Evolutionary conservation across 2,329 filamentous ascomycete species (phyloP), one percentile per base, ranked within the genome.

Genomic region (Aspergillus sp.): DNA sequence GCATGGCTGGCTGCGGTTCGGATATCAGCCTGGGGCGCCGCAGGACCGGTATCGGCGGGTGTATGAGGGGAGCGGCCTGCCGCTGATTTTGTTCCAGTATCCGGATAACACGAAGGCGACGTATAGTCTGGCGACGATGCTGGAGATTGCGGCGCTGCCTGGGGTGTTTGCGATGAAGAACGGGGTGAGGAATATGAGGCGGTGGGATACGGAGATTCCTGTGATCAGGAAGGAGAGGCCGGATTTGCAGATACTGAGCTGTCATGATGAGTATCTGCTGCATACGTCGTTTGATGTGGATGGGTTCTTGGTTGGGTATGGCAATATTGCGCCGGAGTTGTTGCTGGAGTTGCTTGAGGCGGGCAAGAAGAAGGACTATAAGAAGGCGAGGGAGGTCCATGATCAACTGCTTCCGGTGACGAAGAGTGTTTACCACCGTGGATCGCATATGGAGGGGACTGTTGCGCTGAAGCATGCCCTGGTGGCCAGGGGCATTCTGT

Each of bases 101-200:
- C 80, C 80, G 14, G 80, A 83, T 68, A 77, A 75, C 68, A 83
- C 80, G 17, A 82, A 83, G 66, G 79, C 80, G 3, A 82, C 77
- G 1, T 83, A 83, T 65, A 80, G 68, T 60, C 7, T 82, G 79
- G 74, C 82, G 60, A 83, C 80, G 0, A 75, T 83, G 61, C 75
- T 84, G 2, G 80, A 83, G 51, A 82, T 83, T 53, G 73, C 80
- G 2, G 81, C 80, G 7, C 79, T 75, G 35, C 81, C 80, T 1
- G 80, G 81, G 27, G 79, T 82, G 6, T 81, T 83, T 46, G 81
- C 81, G 15, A 83, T 83, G 80, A 83, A 83, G 75, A 83, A 83
- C 60, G 81, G 81, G 19, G 81, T 83, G 9, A 77, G 81, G 53
- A 82, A 83, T 67, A 83, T 83, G 81, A 75, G 79, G n/a, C 77